phyloP scores from a whole-genome alignment of 495 filamentous ascomycete species.

The Penicillium lividum region DNA sequence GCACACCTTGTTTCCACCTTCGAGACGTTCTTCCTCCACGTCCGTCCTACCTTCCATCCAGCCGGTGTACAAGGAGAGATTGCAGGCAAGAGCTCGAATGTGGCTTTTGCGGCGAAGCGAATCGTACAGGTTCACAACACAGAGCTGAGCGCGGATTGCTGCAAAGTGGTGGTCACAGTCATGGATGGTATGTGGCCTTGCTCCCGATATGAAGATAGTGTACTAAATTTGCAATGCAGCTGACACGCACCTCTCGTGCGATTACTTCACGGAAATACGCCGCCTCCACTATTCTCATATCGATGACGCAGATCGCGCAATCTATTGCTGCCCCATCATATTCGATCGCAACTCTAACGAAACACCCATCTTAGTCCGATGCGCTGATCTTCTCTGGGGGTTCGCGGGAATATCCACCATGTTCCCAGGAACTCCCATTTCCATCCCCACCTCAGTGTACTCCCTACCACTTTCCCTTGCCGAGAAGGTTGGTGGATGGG shows the following conservation, averaged over 20 bases:
- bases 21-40: constrained; percentile 58
- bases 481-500: constrained; percentile 65
- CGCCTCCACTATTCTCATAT: constrained; percentile 56
- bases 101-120: constrained; percentile 63
- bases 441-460: constrained; percentile 70
- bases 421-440: constrained; percentile 57
- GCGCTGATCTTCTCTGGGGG: constrained; percentile 67
- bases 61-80: constrained; percentile 60
- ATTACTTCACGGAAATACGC: constrained; percentile 63
- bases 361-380: constrained; percentile 64
- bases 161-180: constrained; percentile 65
- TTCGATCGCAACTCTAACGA: constrained; percentile 70
- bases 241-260: constrained; percentile 65
- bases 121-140: constrained; percentile 54
- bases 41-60: constrained; percentile 63
- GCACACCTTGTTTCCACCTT: constrained; percentile 53
- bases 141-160: constrained; percentile 41
- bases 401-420: constrained; percentile 66
- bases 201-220: background rate
- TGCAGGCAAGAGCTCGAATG: constrained; percentile 68
- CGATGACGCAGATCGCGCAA: constrained; percentile 55
- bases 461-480: constrained; percentile 63
- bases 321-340: constrained; percentile 69
- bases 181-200: constrained; percentile 60
- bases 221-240: constrained; percentile 36